Evolutionary conservation across 2,329 filamentous ascomycete species (phyloP), one percentile per base, ranked within the genome.

Genomic region (Beauveria caledonica): DNA sequence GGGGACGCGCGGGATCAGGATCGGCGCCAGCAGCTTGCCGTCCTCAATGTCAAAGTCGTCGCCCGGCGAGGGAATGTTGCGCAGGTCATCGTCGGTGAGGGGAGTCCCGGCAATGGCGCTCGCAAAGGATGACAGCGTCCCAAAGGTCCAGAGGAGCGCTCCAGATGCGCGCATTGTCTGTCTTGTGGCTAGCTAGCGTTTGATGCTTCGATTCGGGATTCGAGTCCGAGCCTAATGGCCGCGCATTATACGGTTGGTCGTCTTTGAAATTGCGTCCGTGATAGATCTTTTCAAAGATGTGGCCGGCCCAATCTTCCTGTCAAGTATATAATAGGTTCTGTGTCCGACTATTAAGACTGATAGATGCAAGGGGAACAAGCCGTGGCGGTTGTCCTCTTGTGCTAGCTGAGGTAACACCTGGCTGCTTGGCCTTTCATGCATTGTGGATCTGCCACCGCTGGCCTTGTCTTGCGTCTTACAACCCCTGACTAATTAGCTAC

Each of bases 1-100:
- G 7, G 94, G 90, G 0, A 99, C 92, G 63, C 94, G 89, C 1
- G 94, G 87, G 55, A 88, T 86, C 58, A 99, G 80, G 67, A 99
- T 92, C 1, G 93, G 94, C 3, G 93, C 83, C 36, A 99, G 83
- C 19, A 99, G 80, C 4, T 83, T 77, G 66, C 92, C 91, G 39
- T 78, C 81, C 62, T 87, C 75, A 66, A 94, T 90, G 74, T 96
- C 84, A 71, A 97, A 93, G 73, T 91, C 88, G 61, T 79, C 74
- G 62, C 84, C 86, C 1, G 86, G 86, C n/a, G 81, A 82, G 13
- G 91, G 89, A 17, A 99, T 82, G 57, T 77, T 78, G 64, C 79
- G 81, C 48, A 97, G 80, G 39, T 88, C 87, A 60, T 84, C 81
- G 74, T 96, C 89, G 40, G 90, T 90, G 61, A 97, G 79, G 50